phyloP scores from a whole-genome alignment of 805 yeast species.

The Pichia nakasei region DNA sequence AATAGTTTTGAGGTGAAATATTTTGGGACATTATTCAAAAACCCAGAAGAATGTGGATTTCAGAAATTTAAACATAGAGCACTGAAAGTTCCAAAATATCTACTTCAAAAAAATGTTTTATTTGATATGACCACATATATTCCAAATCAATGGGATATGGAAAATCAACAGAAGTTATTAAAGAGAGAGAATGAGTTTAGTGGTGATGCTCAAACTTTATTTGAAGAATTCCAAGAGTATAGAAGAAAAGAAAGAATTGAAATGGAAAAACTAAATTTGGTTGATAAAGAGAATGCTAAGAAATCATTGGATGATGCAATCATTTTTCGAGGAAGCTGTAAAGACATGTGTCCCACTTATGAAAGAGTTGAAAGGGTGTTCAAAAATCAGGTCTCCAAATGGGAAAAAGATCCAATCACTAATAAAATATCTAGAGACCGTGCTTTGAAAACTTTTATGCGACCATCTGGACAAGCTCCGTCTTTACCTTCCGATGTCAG shows the following conservation, averaged over 20 bases:
- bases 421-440: slow-evolving; percentile 46
- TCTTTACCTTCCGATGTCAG: slow-evolving; percentile 96
- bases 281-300: slow-evolving; percentile 77
- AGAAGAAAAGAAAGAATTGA: slow-evolving; percentile 64
- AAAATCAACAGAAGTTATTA: slow-evolving; percentile 59
- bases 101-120: slow-evolving; percentile 24
- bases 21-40: slow-evolving; percentile 23
- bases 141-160: slow-evolving; percentile 57
- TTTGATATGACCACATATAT: slow-evolving; percentile 28
- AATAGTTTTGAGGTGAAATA: slow-evolving; percentile 19
- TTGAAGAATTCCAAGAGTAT: slow-evolving; percentile 65
- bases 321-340: slow-evolving; percentile 76
- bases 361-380: slow-evolving; percentile 82
- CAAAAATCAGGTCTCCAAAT: slow-evolving; percentile 75
- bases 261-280: slow-evolving; percentile 76
- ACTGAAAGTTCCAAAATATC: slow-evolving; percentile 23
- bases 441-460: slow-evolving; percentile 86
- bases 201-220: slow-evolving; percentile 59
- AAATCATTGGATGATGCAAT: slow-evolving; percentile 87
- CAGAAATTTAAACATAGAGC: slow-evolving; percentile 13
- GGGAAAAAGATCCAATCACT: slow-evolving; percentile 60
- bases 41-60: slow-evolving; percentile 25
- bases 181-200: slow-evolving; percentile 35
- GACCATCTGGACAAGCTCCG: slow-evolving; percentile 98
- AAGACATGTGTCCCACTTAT: slow-evolving; percentile 90